Evolutionary conservation across 73 alveolate genomes (phyloP).

Genomic region (Durusdinium trenchii): DNA sequence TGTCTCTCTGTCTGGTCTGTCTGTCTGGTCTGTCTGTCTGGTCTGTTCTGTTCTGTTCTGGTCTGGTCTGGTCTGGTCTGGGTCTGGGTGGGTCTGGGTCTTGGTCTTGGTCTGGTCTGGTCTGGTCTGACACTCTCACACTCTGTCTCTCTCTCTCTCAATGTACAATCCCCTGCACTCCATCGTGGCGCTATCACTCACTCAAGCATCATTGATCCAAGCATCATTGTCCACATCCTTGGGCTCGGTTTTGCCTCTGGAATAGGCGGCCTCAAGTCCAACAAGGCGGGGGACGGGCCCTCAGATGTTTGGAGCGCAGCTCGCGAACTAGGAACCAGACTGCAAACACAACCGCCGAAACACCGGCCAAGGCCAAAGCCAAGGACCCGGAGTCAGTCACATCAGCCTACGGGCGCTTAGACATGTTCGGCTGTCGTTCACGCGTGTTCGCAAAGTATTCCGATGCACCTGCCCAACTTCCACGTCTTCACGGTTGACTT

Average conservation of each 20-base stretch:
- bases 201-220: too few species aligned
- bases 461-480: slow-evolving; percentile 6
- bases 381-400: slow-evolving; percentile 19
- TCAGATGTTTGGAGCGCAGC: neutral
- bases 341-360: slow-evolving; percentile 61
- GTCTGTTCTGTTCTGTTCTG: too few species aligned
- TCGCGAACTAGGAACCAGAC: neutral
- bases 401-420: slow-evolving; percentile 21
- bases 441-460: neutral
- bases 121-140: too few species aligned
- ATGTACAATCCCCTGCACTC: too few species aligned
- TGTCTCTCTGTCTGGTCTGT: too few species aligned
- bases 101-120: too few species aligned
- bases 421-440: neutral
- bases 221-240: slow-evolving; percentile 73
- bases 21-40: too few species aligned
- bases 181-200: too few species aligned
- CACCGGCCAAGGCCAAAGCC: slow-evolving; percentile 75
- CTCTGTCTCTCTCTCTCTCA: too few species aligned
- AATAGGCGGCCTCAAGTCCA: slow-evolving; percentile 45
- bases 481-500: neutral
- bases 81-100: too few species aligned
- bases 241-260: slow-evolving; percentile 69
- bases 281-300: neutral
- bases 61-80: too few species aligned